Base-by-base conservation (phyloP, 148 eudicot species). In the Beta vulgaris region DNA sequence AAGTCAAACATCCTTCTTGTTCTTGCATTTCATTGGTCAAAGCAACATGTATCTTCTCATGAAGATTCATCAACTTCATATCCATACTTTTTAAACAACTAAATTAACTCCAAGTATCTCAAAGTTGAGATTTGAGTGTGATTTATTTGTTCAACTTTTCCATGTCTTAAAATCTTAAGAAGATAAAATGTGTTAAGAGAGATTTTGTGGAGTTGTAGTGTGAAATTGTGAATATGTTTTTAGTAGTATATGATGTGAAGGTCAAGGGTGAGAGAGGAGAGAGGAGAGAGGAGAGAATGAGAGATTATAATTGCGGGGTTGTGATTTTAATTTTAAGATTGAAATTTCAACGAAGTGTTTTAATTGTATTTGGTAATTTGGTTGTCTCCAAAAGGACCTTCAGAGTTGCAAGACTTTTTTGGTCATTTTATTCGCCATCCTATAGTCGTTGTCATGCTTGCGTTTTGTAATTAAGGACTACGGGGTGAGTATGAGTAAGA, bases 11-110 rank as follows among this genome's bases (percentile, higher is more conserved):
- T 16, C 93, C 96, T 71, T 90, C 95, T 65, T 80, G 81, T 77
- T 77, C 81, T 76, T 72, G 79, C 44, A 80, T 53, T 71, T 90
- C 92, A 71, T 79, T 76, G 51, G 93, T 88, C 59, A 92, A 63
- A 15, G 84, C 90, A n/a, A 92, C 91, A 80, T 88, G 83, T n/a
- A 92, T 82, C 68, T 84, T 90, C 81, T 92, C 91, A 40, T 58
- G 78, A 51, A 75, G 43, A 10, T 69, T 71, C 75, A 63, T 29
- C 67, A 21, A 28, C 6, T 19, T 23, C 77, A 73, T 73, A 14
- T 71, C 25, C 34, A 18, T 6, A 39, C 42, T 6, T 10, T 39
- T 39, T 39, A 10, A 39, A 39, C 6, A 10, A 16, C 2, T 16
- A 3, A 51, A 4, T 10, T 23, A 19, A 51, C 55, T 51, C 55